phyloP scores from a whole-genome alignment of 257 asterid species.

The Leonotis leonurus region DNA sequence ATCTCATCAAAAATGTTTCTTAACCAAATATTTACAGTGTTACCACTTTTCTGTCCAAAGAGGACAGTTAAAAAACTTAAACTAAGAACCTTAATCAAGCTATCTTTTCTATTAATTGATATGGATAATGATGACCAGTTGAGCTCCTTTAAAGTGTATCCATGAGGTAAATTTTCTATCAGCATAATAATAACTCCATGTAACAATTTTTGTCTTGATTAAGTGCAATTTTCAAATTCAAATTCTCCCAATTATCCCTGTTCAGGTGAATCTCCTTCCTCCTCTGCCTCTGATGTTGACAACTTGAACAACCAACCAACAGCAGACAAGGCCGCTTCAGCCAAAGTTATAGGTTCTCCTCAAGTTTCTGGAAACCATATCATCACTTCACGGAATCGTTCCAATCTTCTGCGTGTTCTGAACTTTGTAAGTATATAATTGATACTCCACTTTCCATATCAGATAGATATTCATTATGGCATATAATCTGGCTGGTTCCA shows the following conservation, averaged over 20 bases:
- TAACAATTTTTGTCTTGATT: no score
- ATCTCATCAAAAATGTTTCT: not conserved
- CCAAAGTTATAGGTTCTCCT: constrained; percentile 59
- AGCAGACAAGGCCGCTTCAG: constrained; percentile 54
- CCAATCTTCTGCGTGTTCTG: constrained; percentile 34
- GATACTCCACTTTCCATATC: no score
- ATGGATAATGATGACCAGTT: not conserved
- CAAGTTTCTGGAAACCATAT: constrained; percentile 48
- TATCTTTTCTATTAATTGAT: constrained; percentile 2
- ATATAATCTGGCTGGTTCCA: not conserved
- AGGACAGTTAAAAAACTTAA: constrained; percentile 1
- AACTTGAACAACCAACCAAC: constrained; percentile 74
- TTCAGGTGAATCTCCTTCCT: constrained; percentile 97
- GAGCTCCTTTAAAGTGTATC: not conserved
- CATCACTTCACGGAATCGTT: constrained; percentile 35
- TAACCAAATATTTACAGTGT: not conserved
- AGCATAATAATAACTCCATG: not conserved
- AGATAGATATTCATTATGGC: not conserved
- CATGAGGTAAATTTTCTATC: not conserved
- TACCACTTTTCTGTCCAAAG: not conserved
- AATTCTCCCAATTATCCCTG: constrained; percentile 3
- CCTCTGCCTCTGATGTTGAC: constrained; percentile 98
- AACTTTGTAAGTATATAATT: constrained; percentile 43
- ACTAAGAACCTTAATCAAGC: not conserved
- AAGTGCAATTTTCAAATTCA: not conserved